A percentile compares a stretch with the other conserved stretches of the same genome.
These are phyloP conservation scores for Sporothrix humicola DNA, from an alignment of 2,329 filamentous ascomycete species.

Conservation along the genomic window DNA sequence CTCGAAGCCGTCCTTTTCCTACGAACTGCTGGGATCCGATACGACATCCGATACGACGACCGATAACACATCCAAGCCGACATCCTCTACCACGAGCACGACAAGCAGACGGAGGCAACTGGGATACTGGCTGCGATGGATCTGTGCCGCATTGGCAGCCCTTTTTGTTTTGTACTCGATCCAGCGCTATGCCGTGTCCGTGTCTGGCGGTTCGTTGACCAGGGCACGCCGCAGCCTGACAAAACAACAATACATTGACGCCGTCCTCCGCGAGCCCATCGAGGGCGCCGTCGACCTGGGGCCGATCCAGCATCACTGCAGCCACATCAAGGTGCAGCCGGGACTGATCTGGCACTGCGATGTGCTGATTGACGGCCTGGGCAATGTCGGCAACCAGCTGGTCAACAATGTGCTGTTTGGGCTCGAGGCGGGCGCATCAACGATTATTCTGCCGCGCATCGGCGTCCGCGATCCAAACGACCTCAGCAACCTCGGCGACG, in stretches of 20 bases:
- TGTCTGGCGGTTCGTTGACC: too few species aligned
- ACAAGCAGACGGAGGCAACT: too few species aligned
- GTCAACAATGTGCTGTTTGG: slow-evolving; percentile 48
- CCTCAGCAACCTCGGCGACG: slow-evolving; percentile 34
- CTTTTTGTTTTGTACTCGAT: too few species aligned
- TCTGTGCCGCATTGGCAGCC: too few species aligned
- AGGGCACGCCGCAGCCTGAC: slow-evolving; percentile 12
- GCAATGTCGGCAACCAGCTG: slow-evolving; percentile 46
- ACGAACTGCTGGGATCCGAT: too few species aligned
- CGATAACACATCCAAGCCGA: too few species aligned
- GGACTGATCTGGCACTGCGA: slow-evolving; percentile 48
- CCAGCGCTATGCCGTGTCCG: too few species aligned
- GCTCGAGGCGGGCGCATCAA: slow-evolving; percentile 42
- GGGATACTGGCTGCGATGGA: too few species aligned
- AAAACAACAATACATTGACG: slow-evolving; percentile 36
- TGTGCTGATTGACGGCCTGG: slow-evolving; percentile 47
- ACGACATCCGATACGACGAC: too few species aligned
- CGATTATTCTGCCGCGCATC: slow-evolving; percentile 37
- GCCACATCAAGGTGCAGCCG: slow-evolving; percentile 42
- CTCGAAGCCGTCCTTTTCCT: too few species aligned
- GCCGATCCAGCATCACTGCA: slow-evolving; percentile 40
- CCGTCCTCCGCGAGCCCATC: slow-evolving; percentile 36
- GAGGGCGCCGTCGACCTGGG: slow-evolving; percentile 37
- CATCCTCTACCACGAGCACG: too few species aligned
- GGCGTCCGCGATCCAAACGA: slow-evolving; percentile 38